phyloP scores from a whole-genome alignment of 2,329 filamentous ascomycete genomes.

The Diaporthe australafricana region DNA sequence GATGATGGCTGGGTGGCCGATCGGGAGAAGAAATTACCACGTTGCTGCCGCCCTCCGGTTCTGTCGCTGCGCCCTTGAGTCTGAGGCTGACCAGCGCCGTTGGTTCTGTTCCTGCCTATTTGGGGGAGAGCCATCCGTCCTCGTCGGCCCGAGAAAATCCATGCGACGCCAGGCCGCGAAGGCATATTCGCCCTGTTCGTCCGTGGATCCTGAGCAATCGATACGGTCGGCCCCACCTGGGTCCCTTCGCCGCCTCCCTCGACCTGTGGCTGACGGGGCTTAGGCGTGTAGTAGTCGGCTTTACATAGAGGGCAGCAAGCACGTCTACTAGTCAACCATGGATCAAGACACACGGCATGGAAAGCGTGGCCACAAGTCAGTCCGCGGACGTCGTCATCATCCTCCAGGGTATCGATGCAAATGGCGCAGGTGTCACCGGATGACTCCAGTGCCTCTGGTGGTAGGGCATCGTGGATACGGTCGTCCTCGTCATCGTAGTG shows the following conservation, averaged over 20 bases:
- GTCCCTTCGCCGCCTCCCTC: conserved; percentile 52
- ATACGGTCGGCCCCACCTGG: conserved; percentile 45
- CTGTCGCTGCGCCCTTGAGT: conserved; percentile 9
- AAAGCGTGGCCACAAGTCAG: conserved; percentile 98
- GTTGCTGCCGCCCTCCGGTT: conserved; percentile 10
- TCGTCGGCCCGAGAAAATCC: conserved; percentile 49
- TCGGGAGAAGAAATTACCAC: conserved; percentile 42
- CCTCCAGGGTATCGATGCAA: conserved; percentile 92
- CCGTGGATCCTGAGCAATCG: conserved; percentile 43
- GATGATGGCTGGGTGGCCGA: conserved; percentile 25
- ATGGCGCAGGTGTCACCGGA: conserved; percentile 96
- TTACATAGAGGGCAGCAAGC: conserved; percentile 98
- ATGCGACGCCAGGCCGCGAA: conserved; percentile 52
- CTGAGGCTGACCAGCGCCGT: conserved; percentile 1
- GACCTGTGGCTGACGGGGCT: conserved; percentile 74
- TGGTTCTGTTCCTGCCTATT: conserved; percentile 25
- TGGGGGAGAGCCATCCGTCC: conserved; percentile 37
- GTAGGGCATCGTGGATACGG: conserved; percentile 84
- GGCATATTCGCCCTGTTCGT: conserved; percentile 62
- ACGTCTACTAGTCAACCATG: conserved; percentile 93
- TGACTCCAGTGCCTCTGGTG: conserved; percentile 82
- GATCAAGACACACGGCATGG: conserved; percentile 94
- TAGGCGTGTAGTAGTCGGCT: conserved; percentile 96
- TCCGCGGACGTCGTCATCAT: conserved; percentile 94
- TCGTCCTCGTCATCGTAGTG: conserved; percentile 80